phyloP scores from a whole-genome alignment of 2,329 filamentous ascomycete species.

The Metarhizium guizhouense region DNA sequence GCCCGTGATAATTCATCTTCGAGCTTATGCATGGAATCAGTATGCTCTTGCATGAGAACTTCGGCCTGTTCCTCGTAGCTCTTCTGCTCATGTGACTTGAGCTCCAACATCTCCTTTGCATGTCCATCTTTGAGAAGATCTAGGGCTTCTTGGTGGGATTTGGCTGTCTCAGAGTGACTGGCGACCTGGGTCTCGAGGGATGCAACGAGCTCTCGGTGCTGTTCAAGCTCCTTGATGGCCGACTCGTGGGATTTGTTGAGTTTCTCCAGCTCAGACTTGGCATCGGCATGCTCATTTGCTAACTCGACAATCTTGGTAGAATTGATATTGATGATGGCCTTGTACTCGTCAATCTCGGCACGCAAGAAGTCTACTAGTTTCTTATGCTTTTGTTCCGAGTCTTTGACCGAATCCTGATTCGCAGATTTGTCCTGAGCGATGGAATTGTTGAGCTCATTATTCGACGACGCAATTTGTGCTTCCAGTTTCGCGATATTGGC shows the following conservation, averaged over 20 bases:
- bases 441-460: slow-evolving; percentile 39
- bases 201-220: slow-evolving; percentile 38
- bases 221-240: slow-evolving; percentile 32
- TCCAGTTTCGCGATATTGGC: slow-evolving; percentile 68
- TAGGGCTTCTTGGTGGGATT: slow-evolving; percentile 43
- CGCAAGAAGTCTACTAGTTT: slow-evolving; percentile 54
- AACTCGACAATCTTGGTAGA: slow-evolving; percentile 61
- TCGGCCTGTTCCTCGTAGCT: slow-evolving; percentile 50
- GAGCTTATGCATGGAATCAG: slow-evolving; percentile 45
- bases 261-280: slow-evolving; percentile 60
- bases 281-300: slow-evolving; percentile 60
- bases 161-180: slow-evolving; percentile 49
- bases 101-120: slow-evolving; percentile 37
- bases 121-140: slow-evolving; percentile 41
- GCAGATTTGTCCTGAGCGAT: slow-evolving; percentile 30
- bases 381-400: slow-evolving; percentile 46
- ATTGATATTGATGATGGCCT: slow-evolving; percentile 60
- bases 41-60: slow-evolving; percentile 51
- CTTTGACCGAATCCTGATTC: slow-evolving; percentile 31
- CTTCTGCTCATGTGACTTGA: slow-evolving; percentile 40
- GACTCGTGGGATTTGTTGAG: slow-evolving; percentile 51
- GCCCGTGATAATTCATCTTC: slow-evolving; percentile 56
- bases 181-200: slow-evolving; percentile 50
- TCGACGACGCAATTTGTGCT: slow-evolving; percentile 41
- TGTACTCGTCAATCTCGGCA: slow-evolving; percentile 73